phyloP scores from a whole-genome alignment of 495 filamentous ascomycete genomes.

The Penicillium paxilli region DNA sequence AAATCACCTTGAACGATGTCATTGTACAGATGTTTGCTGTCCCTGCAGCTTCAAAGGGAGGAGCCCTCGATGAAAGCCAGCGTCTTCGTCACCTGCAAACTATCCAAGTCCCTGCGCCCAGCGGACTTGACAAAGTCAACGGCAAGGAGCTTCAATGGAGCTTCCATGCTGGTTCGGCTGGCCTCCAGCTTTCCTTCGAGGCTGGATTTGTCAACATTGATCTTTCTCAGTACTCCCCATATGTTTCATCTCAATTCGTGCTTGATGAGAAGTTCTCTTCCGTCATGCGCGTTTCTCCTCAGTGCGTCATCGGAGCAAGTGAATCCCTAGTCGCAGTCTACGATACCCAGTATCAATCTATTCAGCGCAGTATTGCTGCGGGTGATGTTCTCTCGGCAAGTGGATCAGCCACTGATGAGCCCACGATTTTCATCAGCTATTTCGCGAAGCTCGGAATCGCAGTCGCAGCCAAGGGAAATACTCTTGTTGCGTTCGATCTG shows the following conservation, averaged over 20 bases:
- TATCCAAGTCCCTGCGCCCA: conserved; percentile 33
- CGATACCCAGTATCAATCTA: conserved; percentile 65
- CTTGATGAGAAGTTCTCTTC: conserved; percentile 44
- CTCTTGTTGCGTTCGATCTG: conserved; percentile 62
- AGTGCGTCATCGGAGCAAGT: conserved; percentile 46
- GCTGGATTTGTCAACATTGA: conserved; percentile 47
- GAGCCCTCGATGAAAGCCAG: conserved; percentile 33
- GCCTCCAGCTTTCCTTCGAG: conserved; percentile 43
- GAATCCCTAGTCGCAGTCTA: conserved; percentile 55
- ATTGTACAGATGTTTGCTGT: conserved; percentile 46
- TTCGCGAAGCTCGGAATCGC: conserved; percentile 64
- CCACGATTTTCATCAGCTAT: conserved; percentile 53
- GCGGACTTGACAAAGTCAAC: conserved; percentile 25
- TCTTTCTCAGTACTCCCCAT: conserved; percentile 45
- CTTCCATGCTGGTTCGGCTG: conserved; percentile 46
- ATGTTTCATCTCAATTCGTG: conserved; percentile 41
- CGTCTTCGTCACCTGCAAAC: conserved; percentile 42
- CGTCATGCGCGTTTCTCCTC: conserved; percentile 45
- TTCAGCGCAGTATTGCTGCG: conserved; percentile 56
- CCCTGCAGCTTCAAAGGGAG: conserved; percentile 22
- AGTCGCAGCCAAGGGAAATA: conserved; percentile 56
- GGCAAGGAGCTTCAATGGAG: conserved; percentile 36
- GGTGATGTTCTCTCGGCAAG: conserved; percentile 37
- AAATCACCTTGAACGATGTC: conserved; percentile 35
- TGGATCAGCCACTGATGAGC: conserved; percentile 19